Evolutionary conservation across 2,329 filamentous ascomycete species (phyloP), one percentile per base, ranked within the genome.

Genomic region (Verticillium dahliae): DNA sequence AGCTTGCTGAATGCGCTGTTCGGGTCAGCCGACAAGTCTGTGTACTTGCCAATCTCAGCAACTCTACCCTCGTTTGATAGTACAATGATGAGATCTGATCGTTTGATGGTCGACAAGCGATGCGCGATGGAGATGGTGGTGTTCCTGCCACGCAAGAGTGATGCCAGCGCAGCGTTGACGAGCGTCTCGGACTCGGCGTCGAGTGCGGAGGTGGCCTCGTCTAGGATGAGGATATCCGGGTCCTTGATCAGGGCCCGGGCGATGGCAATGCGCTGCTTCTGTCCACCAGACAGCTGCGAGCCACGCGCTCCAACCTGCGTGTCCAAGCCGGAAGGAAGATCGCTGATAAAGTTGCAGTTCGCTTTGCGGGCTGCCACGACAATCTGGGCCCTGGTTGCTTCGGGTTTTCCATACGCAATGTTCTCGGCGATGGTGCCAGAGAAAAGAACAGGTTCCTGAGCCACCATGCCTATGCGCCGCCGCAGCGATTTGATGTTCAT

Each of bases 91-190:
- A 88, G 89, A 72, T 99, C 95, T 2, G 91, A 96, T 62, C 95
- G 86, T 77, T 98, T 97, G 77, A 99, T 99, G 0, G 95, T 99
- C 1, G 91, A 96, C 4, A 99, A 82, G 57, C 96, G 88, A 76
- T 99, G 95, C 0, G 95, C 96, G 70, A 99, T 99, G 60, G 91
- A 96, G 72, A 99, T 98, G 11, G 95, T 99, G 0, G 96, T 99
- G 75, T 95, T 97, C 70, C 89, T 90, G 37, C 92, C 92, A 65
- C 86, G 84, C 34, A 99, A 87, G 38, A 99, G 82, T 55, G 86
- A 87, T 6, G 87, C 86, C 2, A 99, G 82, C 3, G 95, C 95
- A 69, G 92, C 88, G 73, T 99, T 99, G 63, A 99, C 95, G 2
- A 98, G 84, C 0, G 95, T 98, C 75, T 99, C 95, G 0, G 92